A percentile compares a stretch with the other conserved stretches of the same genome.
phyloP scores from a whole-genome alignment of 306 rosid species.

The Cucumis sativus region Cucumber_9930_V3 NC_026655.2:13258501-13259000 shows the following conservation, averaged over 20 bases:
- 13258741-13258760: background rate
- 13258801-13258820: background rate
- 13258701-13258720: background rate
- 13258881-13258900: background rate
- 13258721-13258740: background rate
- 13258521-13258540: background rate
- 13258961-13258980: background rate
- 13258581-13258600: background rate
- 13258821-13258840: background rate
- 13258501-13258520: background rate
- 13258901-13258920: background rate
- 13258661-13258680: background rate
- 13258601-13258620: background rate
- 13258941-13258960: slow-evolving; percentile 7
- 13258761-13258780: background rate
- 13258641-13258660: background rate
- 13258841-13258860: background rate
- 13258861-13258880: background rate
- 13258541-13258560: too few species aligned
- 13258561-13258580: too few species aligned
- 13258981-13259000: background rate
- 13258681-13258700: background rate
- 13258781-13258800: background rate
- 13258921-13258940: background rate
- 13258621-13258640: too few species aligned